Base-by-base conservation (phyloP, 768 basidiomycete species). In the Tulasnella sp. region DNA sequence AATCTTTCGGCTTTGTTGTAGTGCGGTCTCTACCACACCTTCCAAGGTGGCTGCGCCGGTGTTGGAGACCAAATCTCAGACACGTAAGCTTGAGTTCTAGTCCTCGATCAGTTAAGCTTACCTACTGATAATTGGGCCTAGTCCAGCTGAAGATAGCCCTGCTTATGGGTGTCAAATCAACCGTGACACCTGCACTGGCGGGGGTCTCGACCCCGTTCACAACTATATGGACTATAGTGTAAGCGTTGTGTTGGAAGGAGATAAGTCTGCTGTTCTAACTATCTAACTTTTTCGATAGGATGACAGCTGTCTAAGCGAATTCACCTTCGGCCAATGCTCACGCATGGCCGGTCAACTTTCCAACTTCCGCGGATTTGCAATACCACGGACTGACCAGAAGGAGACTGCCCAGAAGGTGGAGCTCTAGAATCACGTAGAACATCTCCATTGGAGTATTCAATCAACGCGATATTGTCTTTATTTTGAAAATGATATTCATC, bases 11-110 rank as follows among this genome's bases (percentile, higher is more conserved):
- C 13, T 44, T 9, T 29, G 2, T 26, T 29, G 32, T 29, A 67
- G 61, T 67, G 61, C 61, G 86, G 85, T 10, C 81, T 86, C 20
- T 85, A 84, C 79, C 85, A 87, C 80, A 85, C 85, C 4, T 87
- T 87, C 82, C 82, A 85, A 82, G 85, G 82, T n/a, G 81, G 81
- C 32, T 82, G 82, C 81, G 23, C 75, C 35, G 79, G 77, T 18
- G 29, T 26, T n/a, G 82, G 82, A 3, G 82, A 82, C 78, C 70
- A 29, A 42, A 81, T 82, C 29, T 70, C 73, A 7, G 79, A 80
- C 32, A 80, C 79, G 79, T 80, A 55, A 82, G 81, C 55, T 78
- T 80, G 55, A 37, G 79, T 20, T 73, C 83, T 26, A 83, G 82
- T n/a, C 82, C 82, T 26, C n/a, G n/a, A n/a, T n/a, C n/a, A 6